A percentile compares a stretch with the other conserved stretches of the same genome.
Conservation (phyloP, 2,329 filamentous ascomycete genomes). For the Lasiodiplodia gonubiensis region DNA sequence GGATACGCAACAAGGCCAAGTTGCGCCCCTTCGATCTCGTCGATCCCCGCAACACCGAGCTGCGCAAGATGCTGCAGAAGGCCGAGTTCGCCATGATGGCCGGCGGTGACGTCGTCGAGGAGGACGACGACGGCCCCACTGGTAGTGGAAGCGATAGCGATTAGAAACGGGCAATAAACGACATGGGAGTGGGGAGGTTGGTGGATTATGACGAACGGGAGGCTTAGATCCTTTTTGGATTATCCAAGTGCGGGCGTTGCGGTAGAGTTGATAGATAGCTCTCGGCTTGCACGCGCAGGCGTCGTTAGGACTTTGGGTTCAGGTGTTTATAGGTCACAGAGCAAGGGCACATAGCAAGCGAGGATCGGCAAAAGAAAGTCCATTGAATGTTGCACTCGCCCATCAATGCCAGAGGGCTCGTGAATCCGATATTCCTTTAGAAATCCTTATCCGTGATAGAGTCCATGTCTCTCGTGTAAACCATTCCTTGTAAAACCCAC, state of each 20-base stretch:
- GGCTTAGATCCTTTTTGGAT: constrained; percentile 24
- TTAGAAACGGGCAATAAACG: constrained; percentile 26
- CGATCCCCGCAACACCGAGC: constrained; percentile 69
- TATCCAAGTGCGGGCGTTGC: constrained; percentile 4
- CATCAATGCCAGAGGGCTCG: neutral
- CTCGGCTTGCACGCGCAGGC: constrained; percentile 8
- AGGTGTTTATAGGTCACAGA: constrained; percentile 23
- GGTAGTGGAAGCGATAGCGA: constrained; percentile 57
- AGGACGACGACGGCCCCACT: constrained; percentile 52
- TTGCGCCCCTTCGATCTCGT: constrained; percentile 74
- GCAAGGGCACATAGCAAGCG: constrained; percentile 14
- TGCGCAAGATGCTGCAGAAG: constrained; percentile 69
- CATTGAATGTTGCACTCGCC: neutral
- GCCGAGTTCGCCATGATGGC: constrained; percentile 68
- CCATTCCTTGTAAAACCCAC: neutral
- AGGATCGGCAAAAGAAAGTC: neutral
- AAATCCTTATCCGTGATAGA: neutral
- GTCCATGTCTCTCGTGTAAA: neutral
- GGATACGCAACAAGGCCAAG: constrained; percentile 73
- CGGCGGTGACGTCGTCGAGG: constrained; percentile 55
- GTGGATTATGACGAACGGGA: neutral
- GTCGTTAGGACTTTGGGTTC: neutral
- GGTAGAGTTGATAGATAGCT: constrained; percentile 22
- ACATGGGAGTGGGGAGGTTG: neutral
- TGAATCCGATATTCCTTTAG: neutral